Evolutionary conservation across 768 basidiomycete species (phyloP).

Genomic region (Tylopilus vinaceipallidus): DNA sequence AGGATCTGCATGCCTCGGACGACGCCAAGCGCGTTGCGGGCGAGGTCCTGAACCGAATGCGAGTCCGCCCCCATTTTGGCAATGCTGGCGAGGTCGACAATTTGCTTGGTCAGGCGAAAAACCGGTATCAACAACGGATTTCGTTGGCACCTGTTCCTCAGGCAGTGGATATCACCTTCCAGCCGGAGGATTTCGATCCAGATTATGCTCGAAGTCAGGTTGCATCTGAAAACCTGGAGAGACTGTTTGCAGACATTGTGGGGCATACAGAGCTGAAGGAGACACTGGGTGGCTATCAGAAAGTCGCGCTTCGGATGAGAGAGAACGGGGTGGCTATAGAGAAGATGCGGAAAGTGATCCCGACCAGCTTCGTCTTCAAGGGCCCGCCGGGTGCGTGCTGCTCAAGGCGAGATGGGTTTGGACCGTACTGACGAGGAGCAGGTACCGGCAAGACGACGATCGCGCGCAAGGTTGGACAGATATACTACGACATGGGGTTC

Average conservation of each 20-base stretch:
- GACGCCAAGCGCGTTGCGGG: constrained; percentile 57
- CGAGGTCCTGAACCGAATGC: constrained; percentile 38
- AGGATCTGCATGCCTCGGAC: constrained; percentile 56
- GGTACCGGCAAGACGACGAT: constrained; percentile 66
- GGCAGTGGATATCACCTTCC: constrained; percentile 31
- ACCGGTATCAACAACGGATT: constrained; percentile 42
- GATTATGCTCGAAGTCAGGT: constrained; percentile 49
- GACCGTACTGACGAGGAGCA: constrained; percentile 13
- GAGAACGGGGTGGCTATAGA: constrained; percentile 42
- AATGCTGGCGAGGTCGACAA: constrained; percentile 68
- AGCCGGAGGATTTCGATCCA: constrained; percentile 60
- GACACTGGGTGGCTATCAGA: constrained; percentile 50
- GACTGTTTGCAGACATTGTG: constrained; percentile 61
- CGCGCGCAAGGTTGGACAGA: constrained; percentile 59
- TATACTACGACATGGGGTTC: constrained; percentile 64
- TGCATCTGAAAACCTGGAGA: constrained; percentile 48
- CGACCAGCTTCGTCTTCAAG: constrained; percentile 65
- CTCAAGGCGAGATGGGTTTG: constrained; percentile 13
- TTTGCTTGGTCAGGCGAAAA: constrained; percentile 49
- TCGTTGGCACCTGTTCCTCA: constrained; percentile 18
- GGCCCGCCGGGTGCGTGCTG: constrained; percentile 77
- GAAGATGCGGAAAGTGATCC: constrained; percentile 54
- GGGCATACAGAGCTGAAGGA: constrained; percentile 54
- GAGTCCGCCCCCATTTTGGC: constrained; percentile 57
- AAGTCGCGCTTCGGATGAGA: constrained; percentile 45